These are phyloP conservation scores for Elsinoe batatas DNA, from an alignment of 2,329 filamentous ascomycete species.

Conservation along the genomic window DNA sequence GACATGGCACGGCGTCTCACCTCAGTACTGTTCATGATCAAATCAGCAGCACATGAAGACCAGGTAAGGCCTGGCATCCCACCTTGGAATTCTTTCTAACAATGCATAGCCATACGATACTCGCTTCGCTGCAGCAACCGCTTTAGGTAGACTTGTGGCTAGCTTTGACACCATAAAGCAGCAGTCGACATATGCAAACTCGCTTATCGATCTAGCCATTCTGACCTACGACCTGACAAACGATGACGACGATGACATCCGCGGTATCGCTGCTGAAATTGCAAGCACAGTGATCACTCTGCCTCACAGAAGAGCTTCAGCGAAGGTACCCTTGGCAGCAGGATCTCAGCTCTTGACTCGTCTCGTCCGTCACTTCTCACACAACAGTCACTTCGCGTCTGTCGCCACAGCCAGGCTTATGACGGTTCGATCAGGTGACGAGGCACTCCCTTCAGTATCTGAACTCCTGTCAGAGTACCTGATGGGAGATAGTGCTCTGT, in stretches of 20 bases:
- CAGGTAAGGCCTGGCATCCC: neutral
- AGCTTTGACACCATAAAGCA: slow-evolving; percentile 2
- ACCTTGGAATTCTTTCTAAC: neutral
- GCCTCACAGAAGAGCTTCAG: slow-evolving; percentile 15
- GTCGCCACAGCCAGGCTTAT: slow-evolving; percentile 13
- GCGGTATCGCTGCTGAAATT: slow-evolving; percentile 51
- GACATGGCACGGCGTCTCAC: neutral
- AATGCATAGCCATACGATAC: slow-evolving; percentile 18
- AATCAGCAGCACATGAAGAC: slow-evolving; percentile 18
- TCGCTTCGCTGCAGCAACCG: slow-evolving; percentile 22
- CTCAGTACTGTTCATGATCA: neutral
- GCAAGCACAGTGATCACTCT: slow-evolving; percentile 37
- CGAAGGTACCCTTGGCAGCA: slow-evolving; percentile 39
- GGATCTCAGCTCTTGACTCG: slow-evolving; percentile 30
- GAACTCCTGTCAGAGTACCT: slow-evolving; percentile 27
- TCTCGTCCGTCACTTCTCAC: slow-evolving; percentile 19
- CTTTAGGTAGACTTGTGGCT: slow-evolving; percentile 17
- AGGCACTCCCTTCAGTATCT: slow-evolving; percentile 19
- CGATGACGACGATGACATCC: slow-evolving; percentile 87
- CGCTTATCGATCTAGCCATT: slow-evolving; percentile 49
- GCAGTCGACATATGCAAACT: neutral
- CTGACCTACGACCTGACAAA: slow-evolving; percentile 65
- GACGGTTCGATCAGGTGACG: neutral
- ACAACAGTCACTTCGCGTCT: neutral
- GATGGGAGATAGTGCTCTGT: slow-evolving; percentile 56